Conservation (phyloP, 1,139 yeast genomes). For the Pneumocystis canis region DNA sequence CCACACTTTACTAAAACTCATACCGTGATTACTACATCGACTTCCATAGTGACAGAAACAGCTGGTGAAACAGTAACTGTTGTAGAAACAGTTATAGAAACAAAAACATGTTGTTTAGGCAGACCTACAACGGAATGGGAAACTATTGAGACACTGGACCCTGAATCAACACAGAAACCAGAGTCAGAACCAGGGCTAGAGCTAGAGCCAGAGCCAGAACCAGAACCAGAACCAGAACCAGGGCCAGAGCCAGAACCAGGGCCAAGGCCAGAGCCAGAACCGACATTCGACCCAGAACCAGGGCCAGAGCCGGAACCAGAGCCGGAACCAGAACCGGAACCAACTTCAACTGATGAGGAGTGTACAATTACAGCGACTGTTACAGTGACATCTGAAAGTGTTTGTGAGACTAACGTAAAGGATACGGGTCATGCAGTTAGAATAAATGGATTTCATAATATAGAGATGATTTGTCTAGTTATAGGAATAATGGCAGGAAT, state of each 20-base stretch:
- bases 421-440: background rate
- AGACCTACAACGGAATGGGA: background rate
- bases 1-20: background rate
- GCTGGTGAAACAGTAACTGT: background rate
- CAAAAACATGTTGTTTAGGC: background rate
- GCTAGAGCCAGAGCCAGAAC: background rate
- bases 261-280: background rate
- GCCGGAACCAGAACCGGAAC: background rate
- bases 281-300: background rate
- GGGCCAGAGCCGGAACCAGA: background rate
- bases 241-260: background rate
- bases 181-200: background rate
- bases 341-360: too few species aligned
- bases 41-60: background rate
- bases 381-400: background rate
- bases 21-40: background rate
- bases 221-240: background rate
- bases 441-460: background rate
- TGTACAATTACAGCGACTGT: too few species aligned
- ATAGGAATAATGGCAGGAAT: background rate
- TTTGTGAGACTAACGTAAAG: background rate
- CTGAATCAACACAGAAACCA: background rate
- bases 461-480: background rate
- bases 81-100: background rate
- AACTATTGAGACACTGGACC: background rate